Base-by-base conservation (phyloP, 1,284 basidiomycete genomes). In the Trichosporon asahii region DNA sequence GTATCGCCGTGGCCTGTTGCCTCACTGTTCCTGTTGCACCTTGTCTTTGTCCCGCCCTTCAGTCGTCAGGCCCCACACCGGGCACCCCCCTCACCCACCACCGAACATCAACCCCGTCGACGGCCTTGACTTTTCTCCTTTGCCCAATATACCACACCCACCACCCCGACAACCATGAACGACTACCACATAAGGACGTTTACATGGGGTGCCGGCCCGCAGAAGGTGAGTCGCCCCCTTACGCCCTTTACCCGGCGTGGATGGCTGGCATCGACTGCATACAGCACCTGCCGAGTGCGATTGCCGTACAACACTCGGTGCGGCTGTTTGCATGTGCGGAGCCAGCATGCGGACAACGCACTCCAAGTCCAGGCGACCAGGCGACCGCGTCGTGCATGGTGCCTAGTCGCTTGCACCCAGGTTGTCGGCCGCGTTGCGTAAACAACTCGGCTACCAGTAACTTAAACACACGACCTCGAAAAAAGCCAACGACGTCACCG, bases 131-230 rank as follows among this genome's bases (percentile, higher is more conserved):
- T 40, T 44, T 61, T 61, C 60, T 46, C 37, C 64, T 61, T 61
- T 40, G 33, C 37, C 18, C 35, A 37, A 49, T 29, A 21, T 25
- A 37, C 27, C 67, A 15, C 31, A 3, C 29, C 2, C 49, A 18
- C 55, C 33, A 63, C 27, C 27, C 57, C 27, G 18, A 33, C 29
- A 31, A 40, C 64, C 68, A 72, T 74, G 70, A 67, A 66, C 60
- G 66, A 72, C 68, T 63, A 76, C 74, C 78, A 81, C 74, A 53
- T 70, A 33, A 78, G 76, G 44, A 77, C 72, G 40, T 81, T 82
- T 72, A 79, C 78, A 46, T 82, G 81, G 81, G 81, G 80, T 64
- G 76, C 78, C 23, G 81, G 81, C 25, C 80, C 81, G 15, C 69
- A 77, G 60, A 69, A 74, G 37, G 81, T 82, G 71, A 74, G 81